Evolutionary conservation across 805 yeast genomes (phyloP).

Genomic region (Candida maltosa): DNA sequence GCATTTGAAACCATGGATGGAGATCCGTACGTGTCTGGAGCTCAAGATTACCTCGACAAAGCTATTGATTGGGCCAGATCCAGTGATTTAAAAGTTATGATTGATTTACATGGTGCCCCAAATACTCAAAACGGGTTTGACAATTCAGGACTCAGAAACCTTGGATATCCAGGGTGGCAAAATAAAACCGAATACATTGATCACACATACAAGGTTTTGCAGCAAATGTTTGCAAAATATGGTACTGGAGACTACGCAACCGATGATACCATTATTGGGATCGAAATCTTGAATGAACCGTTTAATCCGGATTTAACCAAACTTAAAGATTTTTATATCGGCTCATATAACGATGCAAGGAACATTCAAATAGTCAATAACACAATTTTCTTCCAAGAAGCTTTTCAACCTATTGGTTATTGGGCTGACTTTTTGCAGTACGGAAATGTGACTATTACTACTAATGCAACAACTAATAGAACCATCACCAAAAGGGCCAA

Average conservation of each 20-base stretch:
- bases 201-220: slow-evolving; percentile 30
- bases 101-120: slow-evolving; percentile 79
- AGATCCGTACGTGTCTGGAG: slow-evolving; percentile 69
- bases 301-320: slow-evolving; percentile 21
- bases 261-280: slow-evolving; percentile 34
- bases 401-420: slow-evolving; percentile 52
- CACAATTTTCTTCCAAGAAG: slow-evolving; percentile 61
- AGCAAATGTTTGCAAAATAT: slow-evolving; percentile 30
- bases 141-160: slow-evolving; percentile 65
- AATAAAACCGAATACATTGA: slow-evolving; percentile 23
- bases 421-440: slow-evolving; percentile 47
- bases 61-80: slow-evolving; percentile 67
- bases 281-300: slow-evolving; percentile 42
- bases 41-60: slow-evolving; percentile 57
- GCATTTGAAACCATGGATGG: slow-evolving; percentile 49
- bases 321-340: slow-evolving; percentile 24
- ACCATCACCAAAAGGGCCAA: slow-evolving; percentile 14
- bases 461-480: slow-evolving; percentile 5
- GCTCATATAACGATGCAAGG: slow-evolving; percentile 31
- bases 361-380: slow-evolving; percentile 28
- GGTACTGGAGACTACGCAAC: slow-evolving; percentile 23
- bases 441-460: slow-evolving; percentile 9
- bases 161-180: slow-evolving; percentile 35
- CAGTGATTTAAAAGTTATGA: slow-evolving; percentile 61
- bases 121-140: slow-evolving; percentile 88